Base-by-base conservation (phyloP, 352 stramenopile species). In the Pythium phragmitis region DNA sequence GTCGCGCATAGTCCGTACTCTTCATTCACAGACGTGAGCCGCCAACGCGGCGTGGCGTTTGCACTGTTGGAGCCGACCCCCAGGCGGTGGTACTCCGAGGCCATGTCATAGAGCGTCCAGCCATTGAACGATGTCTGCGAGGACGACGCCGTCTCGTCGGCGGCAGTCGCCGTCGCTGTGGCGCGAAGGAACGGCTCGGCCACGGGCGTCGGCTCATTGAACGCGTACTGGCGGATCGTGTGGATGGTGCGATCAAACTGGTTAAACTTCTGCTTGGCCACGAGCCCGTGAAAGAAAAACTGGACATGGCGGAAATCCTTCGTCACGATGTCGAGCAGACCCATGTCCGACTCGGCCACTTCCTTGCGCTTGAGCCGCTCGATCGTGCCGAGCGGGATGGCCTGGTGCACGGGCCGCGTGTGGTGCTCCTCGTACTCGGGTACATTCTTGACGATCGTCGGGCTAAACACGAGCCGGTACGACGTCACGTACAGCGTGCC, bases 241-340 rank as follows among this genome's bases (percentile, higher is more conserved):
- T 72, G 63, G 54, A 79, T 84, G 7, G 84, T 87, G 12, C 79
- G 70, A 48, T 93, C 86, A 48, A 94, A 93, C 34, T 79, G 69
- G 48, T 77, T 87, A 64, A 92, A 94, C 26, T 82, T 91, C 45
- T 93, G 86, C 52, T 88, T 85, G 45, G 79, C 77, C 1, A 94
- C 81, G 16, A 94, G 70, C 3, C 84, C 82, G 49, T 81, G 73
- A 57, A 93, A 92, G 36, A 84, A 62, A 63, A 94, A 88, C 55
- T 92, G 84, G 8, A 92, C 63, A 37, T 81, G 84, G 4, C 86
- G 84, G 46, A 93, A 89, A 69, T 94, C 86, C 50, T 94, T 94
- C 60, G 82, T 87, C 12, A 89, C 68, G 37, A 94, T 57, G 48
- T 92, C 82, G 7, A 94, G 58, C 21, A 92, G 30, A 11, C 86